These are phyloP conservation scores for Cutaneotrichosporon sp. DNA, from an alignment of 1,284 basidiomycete species.

Conservation along the genomic window DNA sequence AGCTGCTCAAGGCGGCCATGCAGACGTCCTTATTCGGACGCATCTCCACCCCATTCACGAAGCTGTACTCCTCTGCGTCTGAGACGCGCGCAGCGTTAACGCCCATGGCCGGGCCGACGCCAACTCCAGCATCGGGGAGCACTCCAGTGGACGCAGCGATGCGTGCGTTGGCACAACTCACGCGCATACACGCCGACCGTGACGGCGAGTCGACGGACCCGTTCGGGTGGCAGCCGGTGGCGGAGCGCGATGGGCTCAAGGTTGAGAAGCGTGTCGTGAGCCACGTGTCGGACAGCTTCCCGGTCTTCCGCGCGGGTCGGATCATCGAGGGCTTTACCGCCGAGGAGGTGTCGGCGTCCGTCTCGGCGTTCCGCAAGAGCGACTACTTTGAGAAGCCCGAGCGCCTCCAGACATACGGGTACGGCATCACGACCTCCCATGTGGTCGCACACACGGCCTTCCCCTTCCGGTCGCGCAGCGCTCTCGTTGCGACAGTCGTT, in stretches of 20 bases:
- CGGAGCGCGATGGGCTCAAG: slow-evolving; percentile 72
- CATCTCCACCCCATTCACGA: slow-evolving; percentile 60
- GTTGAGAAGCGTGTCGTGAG: slow-evolving; percentile 74
- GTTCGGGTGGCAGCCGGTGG: slow-evolving; percentile 78
- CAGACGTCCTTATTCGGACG: slow-evolving; percentile 25
- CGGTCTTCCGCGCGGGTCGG: slow-evolving; percentile 84
- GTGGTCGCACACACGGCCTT: slow-evolving; percentile 67
- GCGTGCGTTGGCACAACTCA: slow-evolving; percentile 75
- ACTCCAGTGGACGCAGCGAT: slow-evolving; percentile 71
- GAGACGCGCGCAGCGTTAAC: slow-evolving; percentile 56
- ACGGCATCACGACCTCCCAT: slow-evolving; percentile 64
- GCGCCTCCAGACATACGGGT: slow-evolving; percentile 78
- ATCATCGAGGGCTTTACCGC: slow-evolving; percentile 94
- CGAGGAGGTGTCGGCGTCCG: slow-evolving; percentile 77
- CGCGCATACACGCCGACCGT: slow-evolving; percentile 67
- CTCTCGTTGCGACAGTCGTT: slow-evolving; percentile 74
- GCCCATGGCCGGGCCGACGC: slow-evolving; percentile 40
- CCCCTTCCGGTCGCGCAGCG: slow-evolving; percentile 86
- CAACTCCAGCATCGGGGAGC: slow-evolving; percentile 50
- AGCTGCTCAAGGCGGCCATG: slow-evolving; percentile 20
- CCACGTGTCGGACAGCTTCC: slow-evolving; percentile 76
- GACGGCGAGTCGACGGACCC: slow-evolving; percentile 56
- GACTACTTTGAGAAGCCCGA: slow-evolving; percentile 61
- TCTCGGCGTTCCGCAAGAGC: slow-evolving; percentile 58
- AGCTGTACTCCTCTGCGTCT: slow-evolving; percentile 71